These are phyloP conservation scores for Poteriospumella lacustris DNA, from an alignment of 108 stramenopile species.

Conservation along the genomic window DNA sequence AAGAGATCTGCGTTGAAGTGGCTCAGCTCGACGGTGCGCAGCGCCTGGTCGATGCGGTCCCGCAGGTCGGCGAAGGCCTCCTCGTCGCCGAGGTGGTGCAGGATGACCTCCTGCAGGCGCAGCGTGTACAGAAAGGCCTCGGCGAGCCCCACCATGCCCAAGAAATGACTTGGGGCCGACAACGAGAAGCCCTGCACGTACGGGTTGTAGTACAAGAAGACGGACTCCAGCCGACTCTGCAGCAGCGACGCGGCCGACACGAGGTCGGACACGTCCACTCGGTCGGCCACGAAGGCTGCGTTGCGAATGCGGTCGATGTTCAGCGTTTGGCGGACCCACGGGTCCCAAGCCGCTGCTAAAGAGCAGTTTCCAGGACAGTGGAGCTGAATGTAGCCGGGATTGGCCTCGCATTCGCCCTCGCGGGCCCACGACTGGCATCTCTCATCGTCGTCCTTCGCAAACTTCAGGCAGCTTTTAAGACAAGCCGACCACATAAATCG, in stretches of 20 bases:
- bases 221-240: not conserved
- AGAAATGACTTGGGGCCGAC: not conserved
- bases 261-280: not conserved
- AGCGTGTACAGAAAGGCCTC: slow-evolving; percentile 17
- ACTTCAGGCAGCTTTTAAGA: slow-evolving; percentile 16
- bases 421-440: not conserved
- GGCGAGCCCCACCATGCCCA: slow-evolving; percentile 1
- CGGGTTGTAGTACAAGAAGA: not conserved
- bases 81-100: not conserved
- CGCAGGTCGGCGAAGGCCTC: not conserved
- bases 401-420: slow-evolving; percentile 19
- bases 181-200: not conserved
- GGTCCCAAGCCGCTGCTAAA: slow-evolving; percentile 9
- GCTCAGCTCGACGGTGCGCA: no score
- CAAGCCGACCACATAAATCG: slow-evolving; percentile 19
- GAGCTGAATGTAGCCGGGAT: slow-evolving; percentile 10
- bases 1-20: not conserved
- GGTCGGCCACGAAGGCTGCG: not conserved
- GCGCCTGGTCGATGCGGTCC: not conserved
- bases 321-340: not conserved
- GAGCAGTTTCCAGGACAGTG: slow-evolving; percentile 12
- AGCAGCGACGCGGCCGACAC: not conserved
- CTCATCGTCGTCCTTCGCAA: not conserved
- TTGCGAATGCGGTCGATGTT: not conserved
- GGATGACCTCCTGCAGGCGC: slow-evolving; percentile 3